Evolutionary conservation across 352 stramenopile species (phyloP), one percentile per base, ranked within the genome.

Genomic region (Phytophthora vignae): DNA sequence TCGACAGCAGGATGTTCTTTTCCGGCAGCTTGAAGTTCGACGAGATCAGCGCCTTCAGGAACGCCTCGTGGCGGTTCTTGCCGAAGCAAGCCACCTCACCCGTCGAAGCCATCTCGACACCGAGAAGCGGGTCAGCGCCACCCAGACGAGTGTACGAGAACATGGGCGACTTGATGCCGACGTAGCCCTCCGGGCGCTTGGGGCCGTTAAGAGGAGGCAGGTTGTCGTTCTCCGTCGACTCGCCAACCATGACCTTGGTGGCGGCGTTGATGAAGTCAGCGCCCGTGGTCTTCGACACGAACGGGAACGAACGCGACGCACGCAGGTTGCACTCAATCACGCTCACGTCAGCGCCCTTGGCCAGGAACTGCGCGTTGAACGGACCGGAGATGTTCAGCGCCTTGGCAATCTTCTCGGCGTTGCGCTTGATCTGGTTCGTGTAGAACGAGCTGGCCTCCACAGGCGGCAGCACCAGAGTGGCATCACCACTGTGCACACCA

Each of bases 291-390:
- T 99, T 99, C 71, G 94, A 99, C 60, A 99, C 97, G 87, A 99
- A 99, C 40, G 98, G 98, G 88, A 99, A 99, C 42, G 97, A 99
- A 69, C 98, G 95, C 77, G 94, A 99, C 3, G 98, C 98, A 55
- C 98, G 93, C 54, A 99, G 85, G 83, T 99, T 99, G 85, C 97
- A 99, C 79, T 99, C 98, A 81, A 99, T 99, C 25, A 99, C 96
- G 83, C 98, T 98, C 49, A 99, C 97, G 71, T 99, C 91, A 79
- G 99, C 99, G 21, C 98, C 97, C 76, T 97, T 98, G 25, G 97
- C 98, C 85, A 99, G 98, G 70, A 99, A 97, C 88, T 99, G 98
- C 69, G 99, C 99, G 84, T 99, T 99, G 85, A 99, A 99, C 56
- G 98, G 98, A 67, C 98, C 98, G 15, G 96, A 98, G 77, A 99